These are phyloP conservation scores for Leishmania amazonensis DNA, from an alignment of 208 protist species.

Conservation along the genomic window DNA sequence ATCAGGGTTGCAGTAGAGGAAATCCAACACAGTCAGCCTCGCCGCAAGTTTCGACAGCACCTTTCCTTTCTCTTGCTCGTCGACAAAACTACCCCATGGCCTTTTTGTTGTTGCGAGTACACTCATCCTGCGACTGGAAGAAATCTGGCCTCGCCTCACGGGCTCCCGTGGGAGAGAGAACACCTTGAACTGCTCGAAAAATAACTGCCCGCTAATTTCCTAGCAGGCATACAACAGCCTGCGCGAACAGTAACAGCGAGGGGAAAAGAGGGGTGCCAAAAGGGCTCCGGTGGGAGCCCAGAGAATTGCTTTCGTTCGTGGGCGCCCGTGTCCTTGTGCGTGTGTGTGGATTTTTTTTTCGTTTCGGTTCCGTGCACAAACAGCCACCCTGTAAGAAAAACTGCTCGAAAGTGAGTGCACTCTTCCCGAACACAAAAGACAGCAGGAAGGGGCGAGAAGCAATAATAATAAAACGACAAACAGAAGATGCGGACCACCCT, in stretches of 20 bases:
- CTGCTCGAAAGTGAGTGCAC: slow-evolving; percentile 14
- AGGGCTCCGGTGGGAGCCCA: not conserved
- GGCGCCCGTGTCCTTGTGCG: not conserved
- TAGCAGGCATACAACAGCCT: not conserved
- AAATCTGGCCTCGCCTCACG: not conserved
- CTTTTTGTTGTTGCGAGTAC: not conserved
- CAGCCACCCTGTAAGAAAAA: slow-evolving; percentile 8
- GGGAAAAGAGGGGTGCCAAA: not conserved
- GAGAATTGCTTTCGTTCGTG: not conserved
- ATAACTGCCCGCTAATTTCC: not conserved
- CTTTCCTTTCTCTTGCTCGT: not conserved
- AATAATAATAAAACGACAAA: not conserved
- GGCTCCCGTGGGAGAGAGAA: not conserved
- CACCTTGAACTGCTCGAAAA: not conserved
- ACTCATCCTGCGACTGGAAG: not conserved
- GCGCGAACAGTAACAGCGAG: not conserved
- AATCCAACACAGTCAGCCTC: not conserved
- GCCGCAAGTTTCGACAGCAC: not conserved
- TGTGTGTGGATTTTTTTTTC: not conserved
- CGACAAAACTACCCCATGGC: not conserved
- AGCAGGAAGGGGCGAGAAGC: not conserved
- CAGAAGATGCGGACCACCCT: not conserved
- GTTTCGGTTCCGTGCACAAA: not conserved
- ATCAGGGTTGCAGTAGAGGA: not conserved
- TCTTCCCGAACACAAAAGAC: not conserved